These are phyloP conservation scores for Viridothelium virens DNA, from an alignment of 495 filamentous ascomycete genomes.

Conservation along the genomic window DNA sequence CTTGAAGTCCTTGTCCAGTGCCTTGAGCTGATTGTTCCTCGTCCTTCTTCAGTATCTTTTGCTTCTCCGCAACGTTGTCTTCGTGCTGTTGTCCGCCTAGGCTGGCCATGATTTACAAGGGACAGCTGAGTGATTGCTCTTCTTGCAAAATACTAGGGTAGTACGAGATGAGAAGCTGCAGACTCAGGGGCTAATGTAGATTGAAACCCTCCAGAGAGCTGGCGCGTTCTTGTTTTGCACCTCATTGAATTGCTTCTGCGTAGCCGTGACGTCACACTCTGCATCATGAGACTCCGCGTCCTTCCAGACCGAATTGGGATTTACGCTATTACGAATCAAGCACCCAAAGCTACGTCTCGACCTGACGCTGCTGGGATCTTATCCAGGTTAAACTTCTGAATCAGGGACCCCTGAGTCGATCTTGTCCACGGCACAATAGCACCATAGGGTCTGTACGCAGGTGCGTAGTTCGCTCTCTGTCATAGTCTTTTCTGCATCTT, in stretches of 20 bases:
- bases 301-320: background rate
- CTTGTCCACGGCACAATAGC: too few relatives aligned
- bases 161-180: too few relatives aligned
- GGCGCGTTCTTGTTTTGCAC: background rate
- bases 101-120: background rate
- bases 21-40: background rate
- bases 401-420: too few relatives aligned
- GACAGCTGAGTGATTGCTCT: background rate
- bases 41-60: background rate
- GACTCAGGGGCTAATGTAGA: background rate
- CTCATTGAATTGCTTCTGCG: background rate
- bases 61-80: slow-evolving; percentile 1
- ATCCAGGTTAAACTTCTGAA: too few relatives aligned
- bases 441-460: too few relatives aligned
- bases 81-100: slow-evolving; percentile 7
- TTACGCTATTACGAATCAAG: too few relatives aligned
- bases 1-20: slow-evolving; percentile 6
- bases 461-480: too few relatives aligned
- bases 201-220: background rate
- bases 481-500: too few relatives aligned
- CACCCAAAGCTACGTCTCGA: too few relatives aligned
- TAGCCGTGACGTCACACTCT: background rate
- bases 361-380: too few relatives aligned
- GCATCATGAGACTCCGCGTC: background rate
- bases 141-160: background rate